Base-by-base conservation (phyloP, 2,329 filamentous ascomycete genomes). In the Aspergillus tamarii region DNA sequence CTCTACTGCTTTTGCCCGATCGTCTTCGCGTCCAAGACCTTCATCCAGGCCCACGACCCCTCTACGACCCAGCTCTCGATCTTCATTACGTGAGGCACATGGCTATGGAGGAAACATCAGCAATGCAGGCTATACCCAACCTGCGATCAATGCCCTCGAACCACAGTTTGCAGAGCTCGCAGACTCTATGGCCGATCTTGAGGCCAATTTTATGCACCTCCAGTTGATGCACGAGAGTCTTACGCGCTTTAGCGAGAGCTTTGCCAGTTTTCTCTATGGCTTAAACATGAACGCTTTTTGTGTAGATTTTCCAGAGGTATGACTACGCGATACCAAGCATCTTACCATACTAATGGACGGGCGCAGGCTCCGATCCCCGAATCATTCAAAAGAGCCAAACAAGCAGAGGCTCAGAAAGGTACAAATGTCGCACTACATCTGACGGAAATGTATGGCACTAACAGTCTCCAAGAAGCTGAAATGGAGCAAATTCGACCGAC, bases 281-380 rank as follows among this genome's bases (percentile, higher is more conserved):
- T 79, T 99, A 76, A 98, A 98, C 75, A 97, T 99, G 94, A 98
- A 97, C 78, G 95, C 95, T 1, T 99, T 98, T 77, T 98, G 94
- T 77, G 94, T 98, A 36, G 95, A 99, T 77, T 99, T 97, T 69
- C 92, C 93, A 0, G 95, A 99, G 87, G 93, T 93, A 80, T 59
- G 67, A 23, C 10, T 8, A 57, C 19, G 11, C 55, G 23, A 55
- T 36, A 14, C 34, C 7, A 39, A 36, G 7, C 32, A 26, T 10
- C 32, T 2, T 32, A 16, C 10, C 41, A 23, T 32, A 39, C 60
- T 69, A 21, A 69, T 39, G 36, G 32, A 39, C 55, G 16, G 48
- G 4, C 36, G 12, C 62, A 95, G 91, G 91, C 91, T 1, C 94
- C 94, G 0, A 88, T 96, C 67, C 75, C 89, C 10, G 93, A 97